Evolutionary conservation across 306 rosid genomes (phyloP).

Genomic region (Geum urbanum): DNA sequence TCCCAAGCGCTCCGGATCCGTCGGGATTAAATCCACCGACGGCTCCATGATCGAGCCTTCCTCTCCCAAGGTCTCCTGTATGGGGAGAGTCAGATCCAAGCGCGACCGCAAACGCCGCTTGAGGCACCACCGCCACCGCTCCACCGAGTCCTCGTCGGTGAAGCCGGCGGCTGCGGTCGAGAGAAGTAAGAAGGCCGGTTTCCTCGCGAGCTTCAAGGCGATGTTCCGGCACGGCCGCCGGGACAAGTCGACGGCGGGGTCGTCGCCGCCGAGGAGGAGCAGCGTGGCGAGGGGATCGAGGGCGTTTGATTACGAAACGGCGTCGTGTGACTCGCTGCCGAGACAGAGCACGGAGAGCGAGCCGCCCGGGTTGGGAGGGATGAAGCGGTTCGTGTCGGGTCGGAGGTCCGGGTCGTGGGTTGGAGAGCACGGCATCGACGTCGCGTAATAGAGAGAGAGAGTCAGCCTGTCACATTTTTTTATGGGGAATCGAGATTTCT

Average conservation of each 20-base stretch:
- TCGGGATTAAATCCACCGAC: slow-evolving; percentile 44
- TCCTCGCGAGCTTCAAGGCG: slow-evolving; percentile 51
- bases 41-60: slow-evolving; percentile 57
- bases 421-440: slow-evolving; percentile 36
- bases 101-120: slow-evolving; percentile 54
- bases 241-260: slow-evolving; percentile 30
- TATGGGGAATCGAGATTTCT: not conserved
- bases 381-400: slow-evolving; percentile 75
- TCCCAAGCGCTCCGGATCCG: slow-evolving; percentile 60
- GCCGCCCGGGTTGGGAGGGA: slow-evolving; percentile 55
- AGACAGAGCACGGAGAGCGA: slow-evolving; percentile 64
- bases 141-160: slow-evolving; percentile 10
- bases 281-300: slow-evolving; percentile 10
- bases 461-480: no score
- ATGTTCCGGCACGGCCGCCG: slow-evolving; percentile 47
- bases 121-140: slow-evolving; percentile 36
- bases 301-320: not conserved
- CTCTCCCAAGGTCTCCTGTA: slow-evolving; percentile 94
- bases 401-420: slow-evolving; percentile 66
- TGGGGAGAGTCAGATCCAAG: slow-evolving; percentile 89
- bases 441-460: slow-evolving; percentile 4
- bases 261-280: slow-evolving; percentile 28
- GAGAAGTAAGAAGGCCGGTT: slow-evolving; percentile 44
- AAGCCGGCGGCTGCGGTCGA: slow-evolving; percentile 30
- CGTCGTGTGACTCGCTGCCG: slow-evolving; percentile 35